Evolutionary conservation across 176 grass and related monocot genomes (phyloP).

Genomic region (Juncus inflexus): DNA sequence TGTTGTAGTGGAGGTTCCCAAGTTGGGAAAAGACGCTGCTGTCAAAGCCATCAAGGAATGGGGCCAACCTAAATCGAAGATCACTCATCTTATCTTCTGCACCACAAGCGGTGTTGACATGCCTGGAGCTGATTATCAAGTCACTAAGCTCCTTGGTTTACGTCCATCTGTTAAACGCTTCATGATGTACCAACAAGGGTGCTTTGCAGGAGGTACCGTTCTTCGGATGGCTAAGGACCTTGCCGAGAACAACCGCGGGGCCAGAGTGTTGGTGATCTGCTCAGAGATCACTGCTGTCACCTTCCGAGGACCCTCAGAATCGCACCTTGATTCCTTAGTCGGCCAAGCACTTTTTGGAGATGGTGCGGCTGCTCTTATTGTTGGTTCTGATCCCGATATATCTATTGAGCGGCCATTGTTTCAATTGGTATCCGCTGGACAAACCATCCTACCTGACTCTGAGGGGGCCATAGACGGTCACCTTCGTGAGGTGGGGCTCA

Average conservation of each 20-base stretch:
- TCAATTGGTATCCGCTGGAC: conserved; percentile 9
- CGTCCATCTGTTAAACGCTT: conserved; percentile 16
- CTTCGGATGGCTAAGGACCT: conserved; percentile 39
- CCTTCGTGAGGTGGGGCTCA: conserved; percentile 27
- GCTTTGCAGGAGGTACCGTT: conserved; percentile 18
- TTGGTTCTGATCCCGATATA: conserved; percentile 9
- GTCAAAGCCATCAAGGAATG: conserved; percentile 39
- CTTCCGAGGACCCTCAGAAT: conserved; percentile 29
- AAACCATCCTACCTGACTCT: conserved; percentile 24
- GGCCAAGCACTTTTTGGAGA: conserved; percentile 32
- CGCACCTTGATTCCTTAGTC: conserved; percentile 24
- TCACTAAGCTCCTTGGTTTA: conserved; percentile 29
- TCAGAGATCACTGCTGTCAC: conserved; percentile 9
- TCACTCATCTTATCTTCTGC: conserved; percentile 39
- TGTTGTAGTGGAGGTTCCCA: conserved; percentile 9
- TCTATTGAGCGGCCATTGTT: conserved; percentile 23
- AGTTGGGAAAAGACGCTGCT: conserved; percentile 19
- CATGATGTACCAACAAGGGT: conserved; percentile 30
- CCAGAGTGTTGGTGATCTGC: conserved; percentile 29
- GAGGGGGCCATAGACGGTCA: conserved; percentile 20
- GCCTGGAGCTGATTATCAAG: conserved; percentile 36
- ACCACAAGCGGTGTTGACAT: conserved; percentile 34
- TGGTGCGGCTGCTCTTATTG: conserved; percentile 34
- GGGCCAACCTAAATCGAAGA: conserved; percentile 21
- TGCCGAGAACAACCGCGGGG: conserved; percentile 40